Evolutionary conservation across 2,329 filamentous ascomycete genomes (phyloP).

Genomic region (Calcarisporium arbuscula): DNA sequence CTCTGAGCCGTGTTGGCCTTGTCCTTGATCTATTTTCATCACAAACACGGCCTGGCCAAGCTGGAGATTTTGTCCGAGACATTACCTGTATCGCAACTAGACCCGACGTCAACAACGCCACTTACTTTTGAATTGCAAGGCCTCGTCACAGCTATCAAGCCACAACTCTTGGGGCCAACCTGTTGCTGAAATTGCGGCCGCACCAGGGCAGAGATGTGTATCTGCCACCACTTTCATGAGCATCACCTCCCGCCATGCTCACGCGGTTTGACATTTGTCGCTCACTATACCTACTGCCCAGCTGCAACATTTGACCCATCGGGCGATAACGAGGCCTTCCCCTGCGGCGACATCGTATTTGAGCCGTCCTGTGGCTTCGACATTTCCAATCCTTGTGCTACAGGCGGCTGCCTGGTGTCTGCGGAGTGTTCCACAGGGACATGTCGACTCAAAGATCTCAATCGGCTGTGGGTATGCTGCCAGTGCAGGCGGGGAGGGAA

Average conservation of each 20-base stretch:
- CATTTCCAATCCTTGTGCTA: constrained; percentile 36
- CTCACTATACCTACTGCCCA: constrained; percentile 39
- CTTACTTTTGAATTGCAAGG: too few relatives aligned
- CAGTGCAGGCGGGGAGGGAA: constrained; percentile 41
- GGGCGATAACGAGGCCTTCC: constrained; percentile 17
- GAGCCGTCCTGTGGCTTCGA: constrained; percentile 25
- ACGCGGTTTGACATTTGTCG: constrained; percentile 31
- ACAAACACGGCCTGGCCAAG: too few relatives aligned
- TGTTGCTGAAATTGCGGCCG: too few relatives aligned
- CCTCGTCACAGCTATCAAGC: too few relatives aligned
- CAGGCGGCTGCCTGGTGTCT: constrained; percentile 38
- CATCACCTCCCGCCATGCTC: constrained; percentile 41
- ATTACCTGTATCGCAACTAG: too few relatives aligned
- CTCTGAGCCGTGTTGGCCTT: too few relatives aligned
- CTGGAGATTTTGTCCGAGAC: too few relatives aligned
- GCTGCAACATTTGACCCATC: constrained; percentile 24
- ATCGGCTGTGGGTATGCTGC: constrained; percentile 45
- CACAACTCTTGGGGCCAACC: too few relatives aligned
- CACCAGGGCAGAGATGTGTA: constrained; percentile 38
- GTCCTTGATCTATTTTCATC: too few relatives aligned
- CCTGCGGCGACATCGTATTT: constrained; percentile 18
- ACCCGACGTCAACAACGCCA: too few relatives aligned
- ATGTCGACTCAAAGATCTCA: constrained; percentile 43
- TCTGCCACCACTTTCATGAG: constrained; percentile 43
- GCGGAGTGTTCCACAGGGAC: constrained; percentile 40